These are phyloP conservation scores for Begonia fuchsioides DNA, from an alignment of 306 rosid species.

Conservation along the genomic window DNA sequence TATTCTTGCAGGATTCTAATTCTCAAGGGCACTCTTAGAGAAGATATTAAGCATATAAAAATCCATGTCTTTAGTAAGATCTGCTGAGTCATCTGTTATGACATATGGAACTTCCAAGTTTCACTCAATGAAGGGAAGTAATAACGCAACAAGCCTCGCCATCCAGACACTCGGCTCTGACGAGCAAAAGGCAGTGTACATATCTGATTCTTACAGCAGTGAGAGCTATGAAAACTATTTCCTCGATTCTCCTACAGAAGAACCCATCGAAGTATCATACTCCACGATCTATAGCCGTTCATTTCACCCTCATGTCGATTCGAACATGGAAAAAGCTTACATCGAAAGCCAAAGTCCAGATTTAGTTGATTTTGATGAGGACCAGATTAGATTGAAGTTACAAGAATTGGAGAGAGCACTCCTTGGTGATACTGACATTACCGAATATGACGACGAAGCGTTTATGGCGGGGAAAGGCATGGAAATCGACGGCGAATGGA, in stretches of 20 bases:
- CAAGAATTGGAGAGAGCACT: slow-evolving; percentile 81
- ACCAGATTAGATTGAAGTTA: slow-evolving; percentile 56
- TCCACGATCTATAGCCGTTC: background rate
- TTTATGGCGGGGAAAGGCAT: too few relatives aligned
- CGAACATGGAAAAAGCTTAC: slow-evolving; percentile 37
- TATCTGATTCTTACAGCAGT: slow-evolving; percentile 39
- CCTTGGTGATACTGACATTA: slow-evolving; percentile 52
- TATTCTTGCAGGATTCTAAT: too few relatives aligned
- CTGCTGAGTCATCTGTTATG: slow-evolving; percentile 38
- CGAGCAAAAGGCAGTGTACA: slow-evolving; percentile 26
- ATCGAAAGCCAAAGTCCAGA: slow-evolving; percentile 46
- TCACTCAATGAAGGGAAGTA: slow-evolving; percentile 47
- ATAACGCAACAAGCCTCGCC: slow-evolving; percentile 31
- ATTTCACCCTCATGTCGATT: slow-evolving; percentile 26
- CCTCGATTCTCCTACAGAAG: slow-evolving; percentile 56
- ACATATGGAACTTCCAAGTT: slow-evolving; percentile 40
- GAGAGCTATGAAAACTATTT: slow-evolving; percentile 80
- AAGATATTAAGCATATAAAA: too few relatives aligned
- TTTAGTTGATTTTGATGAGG: slow-evolving; percentile 27
- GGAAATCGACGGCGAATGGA: slow-evolving; percentile 85
- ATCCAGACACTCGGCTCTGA: slow-evolving; percentile 34
- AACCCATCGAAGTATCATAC: slow-evolving; percentile 7
- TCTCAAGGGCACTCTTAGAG: too few relatives aligned
- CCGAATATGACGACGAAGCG: slow-evolving; percentile 40
- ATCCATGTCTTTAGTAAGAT: slow-evolving; percentile 57